Conservation (phyloP, 2,329 filamentous ascomycete genomes). For the Nothophaeocryptopus gaeumannii region DNA sequence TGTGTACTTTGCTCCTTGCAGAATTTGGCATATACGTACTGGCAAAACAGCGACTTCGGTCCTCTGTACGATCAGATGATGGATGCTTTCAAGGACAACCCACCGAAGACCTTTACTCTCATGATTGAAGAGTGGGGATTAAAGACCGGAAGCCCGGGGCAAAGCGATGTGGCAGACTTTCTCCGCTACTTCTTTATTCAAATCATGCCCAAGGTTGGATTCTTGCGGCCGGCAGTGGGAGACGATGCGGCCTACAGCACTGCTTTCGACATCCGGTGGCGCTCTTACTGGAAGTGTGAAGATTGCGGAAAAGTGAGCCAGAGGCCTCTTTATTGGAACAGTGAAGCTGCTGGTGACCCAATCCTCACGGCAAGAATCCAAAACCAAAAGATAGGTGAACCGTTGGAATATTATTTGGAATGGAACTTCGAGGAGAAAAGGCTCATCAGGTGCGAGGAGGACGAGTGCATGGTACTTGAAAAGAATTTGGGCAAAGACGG, state of each 20-base stretch:
- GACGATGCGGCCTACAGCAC: not conserved
- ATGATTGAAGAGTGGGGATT: not conserved
- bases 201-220: not conserved
- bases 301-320: too few species aligned
- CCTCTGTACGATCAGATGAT: not conserved
- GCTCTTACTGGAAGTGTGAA: conserved; percentile 3
- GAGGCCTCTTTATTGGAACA: not conserved
- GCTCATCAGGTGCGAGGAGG: not conserved
- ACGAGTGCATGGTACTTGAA: not conserved
- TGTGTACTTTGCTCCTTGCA: conserved; percentile 16
- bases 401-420: not conserved
- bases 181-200: conserved; percentile 5
- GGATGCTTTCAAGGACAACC: not conserved
- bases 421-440: not conserved
- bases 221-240: not conserved
- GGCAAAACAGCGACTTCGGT: not conserved
- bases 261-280: not conserved
- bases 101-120: not conserved
- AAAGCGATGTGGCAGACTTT: conserved; percentile 9
- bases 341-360: not conserved
- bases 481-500: not conserved
- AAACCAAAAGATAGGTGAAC: not conserved
- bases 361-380: not conserved
- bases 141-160: not conserved
- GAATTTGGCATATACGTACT: not conserved